These are phyloP conservation scores for Pythium pectinolyticum DNA, from an alignment of 352 stramenopile genomes.

Conservation along the genomic window DNA sequence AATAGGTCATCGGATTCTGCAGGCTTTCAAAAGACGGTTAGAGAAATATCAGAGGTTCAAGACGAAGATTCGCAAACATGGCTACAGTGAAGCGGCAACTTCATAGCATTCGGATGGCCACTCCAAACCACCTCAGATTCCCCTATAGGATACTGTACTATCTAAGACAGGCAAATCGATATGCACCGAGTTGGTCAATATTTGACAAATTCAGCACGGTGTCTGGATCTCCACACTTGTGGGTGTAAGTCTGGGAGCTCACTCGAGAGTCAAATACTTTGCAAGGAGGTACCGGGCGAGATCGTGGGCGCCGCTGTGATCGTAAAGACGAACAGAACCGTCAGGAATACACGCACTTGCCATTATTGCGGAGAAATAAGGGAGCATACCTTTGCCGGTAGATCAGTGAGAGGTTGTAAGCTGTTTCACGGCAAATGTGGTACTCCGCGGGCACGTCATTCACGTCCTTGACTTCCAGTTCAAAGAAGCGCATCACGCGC, in stretches of 20 bases:
- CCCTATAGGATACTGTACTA: no score
- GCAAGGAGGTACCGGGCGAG: constrained; percentile 72
- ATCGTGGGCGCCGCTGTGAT: constrained; percentile 65
- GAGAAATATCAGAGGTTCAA: not conserved
- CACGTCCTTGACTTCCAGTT: constrained; percentile 49
- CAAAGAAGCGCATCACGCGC: constrained; percentile 78
- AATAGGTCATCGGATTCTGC: no score
- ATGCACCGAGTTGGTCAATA: not conserved
- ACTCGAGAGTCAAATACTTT: constrained; percentile 84
- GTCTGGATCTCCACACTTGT: no score
- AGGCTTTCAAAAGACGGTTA: not conserved
- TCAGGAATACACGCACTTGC: not conserved
- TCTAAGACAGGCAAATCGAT: no score
- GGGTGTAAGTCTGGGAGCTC: no score
- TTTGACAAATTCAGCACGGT: no score
- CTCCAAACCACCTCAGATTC: no score
- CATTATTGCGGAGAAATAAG: not conserved
- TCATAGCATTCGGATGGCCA: constrained; percentile 6
- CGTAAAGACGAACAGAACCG: constrained; percentile 1
- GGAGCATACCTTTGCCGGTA: constrained; percentile 82
- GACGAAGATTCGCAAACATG: constrained; percentile 10
- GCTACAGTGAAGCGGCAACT: constrained; percentile 14
- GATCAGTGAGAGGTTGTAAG: constrained; percentile 88
- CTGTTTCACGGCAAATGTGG: constrained; percentile 75
- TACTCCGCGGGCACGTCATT: constrained; percentile 62